Evolutionary conservation across 371 early-diverging fungal species (phyloP).

Genomic region (Mortierella sp.): DNA sequence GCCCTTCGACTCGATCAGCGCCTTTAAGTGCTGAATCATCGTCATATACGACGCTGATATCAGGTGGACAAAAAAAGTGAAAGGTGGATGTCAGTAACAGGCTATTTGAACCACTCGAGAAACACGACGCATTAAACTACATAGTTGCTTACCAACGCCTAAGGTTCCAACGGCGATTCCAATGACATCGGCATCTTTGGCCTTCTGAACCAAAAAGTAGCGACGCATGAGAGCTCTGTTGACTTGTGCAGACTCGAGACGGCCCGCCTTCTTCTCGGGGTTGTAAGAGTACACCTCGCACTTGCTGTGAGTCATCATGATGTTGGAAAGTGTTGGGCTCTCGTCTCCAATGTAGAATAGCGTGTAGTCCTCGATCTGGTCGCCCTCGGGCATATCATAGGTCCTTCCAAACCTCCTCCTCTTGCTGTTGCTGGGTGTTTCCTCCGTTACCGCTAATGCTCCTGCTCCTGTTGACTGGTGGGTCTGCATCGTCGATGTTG

Average conservation of each 20-base stretch:
- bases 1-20: slow-evolving; percentile 77
- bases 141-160: slow-evolving; percentile 82
- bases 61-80: neutral
- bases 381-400: slow-evolving; percentile 65
- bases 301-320: slow-evolving; percentile 84
- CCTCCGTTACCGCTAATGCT: slow-evolving; percentile 7
- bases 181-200: slow-evolving; percentile 92
- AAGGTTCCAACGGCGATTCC: slow-evolving; percentile 97
- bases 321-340: slow-evolving; percentile 86
- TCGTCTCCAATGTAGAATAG: slow-evolving; percentile 90
- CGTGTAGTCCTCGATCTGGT: slow-evolving; percentile 68
- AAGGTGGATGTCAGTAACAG: neutral
- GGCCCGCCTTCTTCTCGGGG: slow-evolving; percentile 66
- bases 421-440: slow-evolving; percentile 13
- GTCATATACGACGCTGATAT: slow-evolving; percentile 82
- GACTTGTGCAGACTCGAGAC: slow-evolving; percentile 74
- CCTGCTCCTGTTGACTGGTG: slow-evolving; percentile 31
- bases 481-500: slow-evolving; percentile 18
- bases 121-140: too few species aligned
- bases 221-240: slow-evolving; percentile 80
- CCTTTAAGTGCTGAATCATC: slow-evolving; percentile 85
- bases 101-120: neutral
- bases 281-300: slow-evolving; percentile 76
- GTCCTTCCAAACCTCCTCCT: slow-evolving; percentile 60
- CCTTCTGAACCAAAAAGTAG: slow-evolving; percentile 89